Base-by-base conservation (phyloP, 73 alveolate genomes). In the Blepharisma stoltei region DNA sequence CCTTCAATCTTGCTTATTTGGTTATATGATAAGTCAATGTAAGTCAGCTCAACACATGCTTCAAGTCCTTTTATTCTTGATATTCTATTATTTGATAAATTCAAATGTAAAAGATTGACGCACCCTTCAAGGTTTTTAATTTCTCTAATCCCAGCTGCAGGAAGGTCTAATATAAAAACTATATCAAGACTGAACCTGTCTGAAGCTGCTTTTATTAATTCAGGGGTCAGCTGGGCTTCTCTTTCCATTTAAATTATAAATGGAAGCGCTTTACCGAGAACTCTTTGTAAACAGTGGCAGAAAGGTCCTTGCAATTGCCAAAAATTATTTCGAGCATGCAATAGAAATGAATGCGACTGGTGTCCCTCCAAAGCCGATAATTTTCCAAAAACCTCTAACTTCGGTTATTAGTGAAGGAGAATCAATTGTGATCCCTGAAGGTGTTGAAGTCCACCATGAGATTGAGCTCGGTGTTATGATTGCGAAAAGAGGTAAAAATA, bases 401-500 rank as follows among this genome's bases (percentile, higher is more conserved):
- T 23, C 84, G 14, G 43, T 84, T 20, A 54, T 83, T 27, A 54
- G 45, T 54, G 82, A 76, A 37, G 80, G 81, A 6, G 41, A 75
- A 73, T 32, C 71, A 46, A 53, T 69, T 54, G 11, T 20, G 25
- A 65, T 55, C 71, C 55, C 82, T 32, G 67, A 60, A 46, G 49
- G 54, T 27, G 83, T 76, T 73, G 91, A 81, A 53, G 81, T 91
- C 46, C 95, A 91, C 82, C 97, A 91, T 75, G 97, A 92, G 75
- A 80, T 92, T 20, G 98, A 88, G 77, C 90, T 92, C 4, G 96
- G 93, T 5, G 76, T 87, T 7, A 77, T 87, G 88, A 77, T 92
- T 21, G 76, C 86, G n/a, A 85, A 83, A 83, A 67, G 50, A 82
- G 93, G 84, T 21, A 80, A 71, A 54, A 71, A 81, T 55, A 83